A percentile compares a stretch with the other conserved stretches of the same genome.
Conservation (phyloP, 2,329 filamentous ascomycete species). For the Trichoderma arundinaceum region DNA sequence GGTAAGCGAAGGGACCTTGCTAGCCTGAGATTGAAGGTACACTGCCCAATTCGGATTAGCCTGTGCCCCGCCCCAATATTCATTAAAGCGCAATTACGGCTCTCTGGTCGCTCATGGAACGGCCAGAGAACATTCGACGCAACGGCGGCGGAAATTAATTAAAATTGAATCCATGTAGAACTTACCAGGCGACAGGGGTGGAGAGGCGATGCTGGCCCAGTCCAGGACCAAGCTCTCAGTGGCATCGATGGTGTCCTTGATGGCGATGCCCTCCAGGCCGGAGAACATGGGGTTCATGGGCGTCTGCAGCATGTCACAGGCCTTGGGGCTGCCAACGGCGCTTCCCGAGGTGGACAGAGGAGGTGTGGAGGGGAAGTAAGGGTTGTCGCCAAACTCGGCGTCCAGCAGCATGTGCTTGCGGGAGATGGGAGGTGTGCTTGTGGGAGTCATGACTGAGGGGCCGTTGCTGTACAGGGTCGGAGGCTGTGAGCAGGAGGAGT, state of each 20-base stretch:
- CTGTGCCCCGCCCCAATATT: conserved; percentile 36
- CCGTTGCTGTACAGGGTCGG: conserved; percentile 62
- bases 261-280: conserved; percentile 67
- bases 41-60: conserved; percentile 52
- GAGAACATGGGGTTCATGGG: conserved; percentile 82
- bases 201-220: conserved; percentile 78
- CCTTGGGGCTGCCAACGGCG: conserved; percentile 83
- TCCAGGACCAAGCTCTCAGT: conserved; percentile 77
- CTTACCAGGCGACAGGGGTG: conserved; percentile 90
- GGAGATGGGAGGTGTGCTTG: conserved; percentile 67
- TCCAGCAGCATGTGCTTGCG: conserved; percentile 84
- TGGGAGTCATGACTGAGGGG: conserved; percentile 71
- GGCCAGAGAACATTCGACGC: conserved; percentile 16
- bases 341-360: conserved; percentile 85
- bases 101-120: neutral
- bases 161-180: conserved; percentile 38
- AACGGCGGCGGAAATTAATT: conserved; percentile 21
- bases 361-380: conserved; percentile 83
- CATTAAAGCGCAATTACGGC: conserved; percentile 16
- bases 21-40: conserved; percentile 55
- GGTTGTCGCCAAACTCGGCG: conserved; percentile 72
- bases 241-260: conserved; percentile 73
- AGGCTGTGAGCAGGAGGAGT: conserved; percentile 68
- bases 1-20: conserved; percentile 64
- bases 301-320: conserved; percentile 78